Conservation (phyloP, 1,284 basidiomycete species). For the Microbotryomycetes sp. region DNA sequence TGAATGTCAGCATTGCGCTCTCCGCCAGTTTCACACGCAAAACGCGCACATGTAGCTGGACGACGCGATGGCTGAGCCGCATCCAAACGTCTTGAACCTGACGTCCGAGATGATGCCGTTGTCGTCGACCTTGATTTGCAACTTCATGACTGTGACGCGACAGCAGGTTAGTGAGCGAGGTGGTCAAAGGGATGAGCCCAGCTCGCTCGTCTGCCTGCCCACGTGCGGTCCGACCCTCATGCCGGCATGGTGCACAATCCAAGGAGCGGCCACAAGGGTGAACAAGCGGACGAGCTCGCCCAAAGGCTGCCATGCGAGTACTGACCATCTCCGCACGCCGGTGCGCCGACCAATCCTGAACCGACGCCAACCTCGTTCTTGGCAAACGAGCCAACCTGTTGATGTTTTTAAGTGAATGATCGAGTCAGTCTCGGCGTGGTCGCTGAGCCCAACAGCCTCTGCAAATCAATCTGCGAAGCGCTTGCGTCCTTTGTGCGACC, state of each 20-base stretch:
- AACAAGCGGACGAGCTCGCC: not conserved
- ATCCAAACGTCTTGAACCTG: constrained; percentile 98
- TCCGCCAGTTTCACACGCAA: constrained; percentile 9
- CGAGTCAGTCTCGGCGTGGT: not conserved
- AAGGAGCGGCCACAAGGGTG: not conserved
- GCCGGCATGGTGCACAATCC: constrained; percentile 4
- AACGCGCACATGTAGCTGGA: constrained; percentile 69
- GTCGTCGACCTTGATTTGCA: constrained; percentile 96
- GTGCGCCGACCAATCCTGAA: constrained; percentile 95
- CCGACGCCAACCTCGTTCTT: constrained; percentile 88
- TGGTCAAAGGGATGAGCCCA: too few relatives aligned
- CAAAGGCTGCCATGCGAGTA: not conserved
- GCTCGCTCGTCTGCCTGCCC: too few relatives aligned
- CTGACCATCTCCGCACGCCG: constrained; percentile 65
- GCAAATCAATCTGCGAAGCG: not conserved
- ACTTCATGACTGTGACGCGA: constrained; percentile 90
- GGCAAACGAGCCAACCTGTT: constrained; percentile 85
- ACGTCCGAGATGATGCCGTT: constrained; percentile 90
- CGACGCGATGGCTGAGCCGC: constrained; percentile 94
- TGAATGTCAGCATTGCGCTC: constrained; percentile 39
- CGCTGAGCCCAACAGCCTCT: not conserved
- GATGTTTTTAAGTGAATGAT: not conserved
- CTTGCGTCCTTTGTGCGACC: not conserved
- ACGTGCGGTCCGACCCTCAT: not conserved
- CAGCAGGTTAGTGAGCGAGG: not conserved